Evolutionary conservation across 2,329 filamentous ascomycete genomes (phyloP), one percentile per base, ranked within the genome.

Genomic region (Colletotrichum echinochloae): DNA sequence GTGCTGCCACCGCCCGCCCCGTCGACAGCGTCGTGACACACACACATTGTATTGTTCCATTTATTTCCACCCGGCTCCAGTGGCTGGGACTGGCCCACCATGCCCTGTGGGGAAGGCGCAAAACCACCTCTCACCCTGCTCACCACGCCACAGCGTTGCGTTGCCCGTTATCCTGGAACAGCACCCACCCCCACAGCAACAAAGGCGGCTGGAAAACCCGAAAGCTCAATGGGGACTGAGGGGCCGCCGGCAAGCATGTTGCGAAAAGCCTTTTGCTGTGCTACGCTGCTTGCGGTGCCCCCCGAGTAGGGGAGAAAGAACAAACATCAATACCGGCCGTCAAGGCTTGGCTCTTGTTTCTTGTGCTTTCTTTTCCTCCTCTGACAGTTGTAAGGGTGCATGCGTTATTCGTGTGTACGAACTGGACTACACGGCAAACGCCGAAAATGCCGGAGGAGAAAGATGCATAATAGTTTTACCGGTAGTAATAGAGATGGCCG

Each of bases 131-230:
- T 41, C 63, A n/a, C n/a, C 49, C 30, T 55, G 55, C 23, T 33
- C 33, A n/a, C 57, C 57, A 62, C 46, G 55, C 65, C 65, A 68
- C 69, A 59, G 39, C 65, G 57, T 71, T 71, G 68, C 69, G 54
- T 65, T 65, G 59, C 46, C 69, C 67, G 37, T 49, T 51, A 52
- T 52, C 57, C 51, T 70, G 67, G 56, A 70, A 67, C 51, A 48
- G 3, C 2, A 20, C 49, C 3, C 54, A 23, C 39, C 62, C 30
- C 18, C 26, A 56, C 23, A n/a, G 20, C 33, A 60, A 63, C 11
- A 37, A 18, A 39, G 20, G 39, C 55, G 30, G 39, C 55, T 56
- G 48, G 54, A 5, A 23, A 33, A 61, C 2, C 37, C 14, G 16
- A 30, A 14, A 49, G 33, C 28, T 46, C 20, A 23, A 66, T 61